Conservation (phyloP, 768 basidiomycete species). For the Hygrophoropsis aurantiaca region DNA sequence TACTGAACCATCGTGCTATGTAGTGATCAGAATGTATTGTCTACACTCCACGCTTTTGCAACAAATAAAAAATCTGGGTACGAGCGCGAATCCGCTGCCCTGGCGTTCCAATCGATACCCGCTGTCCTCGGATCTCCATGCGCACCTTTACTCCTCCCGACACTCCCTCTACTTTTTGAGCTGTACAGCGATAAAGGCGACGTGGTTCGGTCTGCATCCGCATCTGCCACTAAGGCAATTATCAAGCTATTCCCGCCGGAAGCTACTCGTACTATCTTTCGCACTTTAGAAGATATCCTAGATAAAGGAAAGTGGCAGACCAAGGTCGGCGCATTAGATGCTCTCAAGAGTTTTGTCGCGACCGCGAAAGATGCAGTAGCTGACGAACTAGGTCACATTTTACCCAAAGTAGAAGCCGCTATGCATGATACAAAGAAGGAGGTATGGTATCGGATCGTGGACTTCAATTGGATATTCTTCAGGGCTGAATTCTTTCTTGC, state of each 20-base stretch:
- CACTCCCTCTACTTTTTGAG: constrained; percentile 76
- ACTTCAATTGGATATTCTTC: neutral
- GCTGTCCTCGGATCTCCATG: constrained; percentile 64
- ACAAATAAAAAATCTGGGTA: constrained; percentile 85
- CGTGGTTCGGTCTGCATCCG: constrained; percentile 81
- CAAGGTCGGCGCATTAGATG: constrained; percentile 91
- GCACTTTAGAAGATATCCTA: constrained; percentile 68
- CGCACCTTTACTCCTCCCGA: constrained; percentile 75
- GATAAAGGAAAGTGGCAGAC: constrained; percentile 91
- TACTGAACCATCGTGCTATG: constrained; percentile 4
- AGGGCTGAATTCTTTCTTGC: neutral
- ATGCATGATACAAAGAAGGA: constrained; percentile 98
- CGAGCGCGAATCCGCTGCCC: constrained; percentile 84
- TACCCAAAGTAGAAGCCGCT: constrained; percentile 84
- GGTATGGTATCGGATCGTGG: constrained; percentile 57
- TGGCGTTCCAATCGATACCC: constrained; percentile 77
- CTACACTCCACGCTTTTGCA: constrained; percentile 65
- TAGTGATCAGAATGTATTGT: constrained; percentile 64
- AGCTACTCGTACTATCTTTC: constrained; percentile 66
- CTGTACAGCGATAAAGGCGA: constrained; percentile 94
- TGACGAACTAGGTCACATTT: constrained; percentile 73
- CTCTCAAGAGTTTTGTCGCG: constrained; percentile 72
- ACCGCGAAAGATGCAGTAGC: constrained; percentile 76
- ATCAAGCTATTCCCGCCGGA: constrained; percentile 85
- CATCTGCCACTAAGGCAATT: constrained; percentile 78